Percentiles rank a stretch among this genome's conserved stretches.
Evolutionary conservation across 345 rosid species (phyloP).

Genomic region (Populus davidiana): DNA sequence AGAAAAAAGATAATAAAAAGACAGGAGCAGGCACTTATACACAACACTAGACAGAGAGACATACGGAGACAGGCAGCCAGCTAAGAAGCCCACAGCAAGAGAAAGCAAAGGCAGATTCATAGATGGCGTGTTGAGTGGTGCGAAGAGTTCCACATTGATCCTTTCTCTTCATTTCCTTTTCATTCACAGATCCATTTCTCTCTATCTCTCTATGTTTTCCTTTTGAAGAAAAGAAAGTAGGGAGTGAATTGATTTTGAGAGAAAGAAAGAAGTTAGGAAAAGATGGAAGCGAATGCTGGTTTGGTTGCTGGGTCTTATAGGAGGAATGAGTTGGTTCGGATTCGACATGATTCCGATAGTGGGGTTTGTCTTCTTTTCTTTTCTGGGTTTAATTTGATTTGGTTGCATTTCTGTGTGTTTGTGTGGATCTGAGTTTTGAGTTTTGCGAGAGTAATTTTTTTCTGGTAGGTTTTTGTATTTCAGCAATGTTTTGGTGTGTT

Average conservation of each 20-base stretch:
- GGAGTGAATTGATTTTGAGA: neutral
- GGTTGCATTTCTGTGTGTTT: neutral
- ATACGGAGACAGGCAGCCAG: neutral
- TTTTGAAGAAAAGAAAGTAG: neutral
- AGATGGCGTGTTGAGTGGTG: slow-evolving; percentile 64
- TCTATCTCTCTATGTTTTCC: neutral
- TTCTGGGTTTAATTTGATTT: neutral
- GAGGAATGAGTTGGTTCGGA: slow-evolving; percentile 94
- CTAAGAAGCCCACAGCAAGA: neutral
- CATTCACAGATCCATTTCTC: slow-evolving; percentile 6
- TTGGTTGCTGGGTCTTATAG: slow-evolving; percentile 99
- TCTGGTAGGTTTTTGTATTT: neutral
- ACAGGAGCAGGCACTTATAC: neutral
- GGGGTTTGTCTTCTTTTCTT: slow-evolving; percentile 57
- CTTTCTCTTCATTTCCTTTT: neutral
- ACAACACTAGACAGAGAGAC: neutral
- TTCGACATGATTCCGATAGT: slow-evolving; percentile 92
- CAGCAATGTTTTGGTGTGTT: neutral
- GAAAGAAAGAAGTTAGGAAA: neutral
- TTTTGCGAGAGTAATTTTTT: slow-evolving; percentile 11
- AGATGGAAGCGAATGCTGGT: slow-evolving; percentile 92
- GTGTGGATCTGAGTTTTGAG: slow-evolving; percentile 8
- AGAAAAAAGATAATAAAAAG: slow-evolving; percentile 28
- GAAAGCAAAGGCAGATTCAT: slow-evolving; percentile 11
- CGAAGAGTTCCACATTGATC: slow-evolving; percentile 15